Evolutionary conservation across 495 filamentous ascomycete species (phyloP).

Genomic region (Ascodesmis nigricans): DNA sequence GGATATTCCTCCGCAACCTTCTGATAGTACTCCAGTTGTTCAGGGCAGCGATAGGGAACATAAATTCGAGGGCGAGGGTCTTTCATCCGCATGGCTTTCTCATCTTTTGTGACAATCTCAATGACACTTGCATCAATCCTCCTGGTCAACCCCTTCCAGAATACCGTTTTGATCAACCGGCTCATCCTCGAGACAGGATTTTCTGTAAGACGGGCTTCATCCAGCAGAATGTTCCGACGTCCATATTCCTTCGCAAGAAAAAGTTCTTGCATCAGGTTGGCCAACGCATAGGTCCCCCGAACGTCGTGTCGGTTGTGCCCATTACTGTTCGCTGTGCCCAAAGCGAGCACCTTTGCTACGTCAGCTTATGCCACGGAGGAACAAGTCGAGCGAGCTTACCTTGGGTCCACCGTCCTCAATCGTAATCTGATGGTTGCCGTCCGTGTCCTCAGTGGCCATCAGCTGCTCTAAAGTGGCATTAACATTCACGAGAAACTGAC

Average conservation of each 20-base stretch:
- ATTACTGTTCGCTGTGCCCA: constrained; percentile 68
- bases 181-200: constrained; percentile 74
- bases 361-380: constrained; percentile 5
- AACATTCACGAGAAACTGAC: constrained; percentile 20
- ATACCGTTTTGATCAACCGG: constrained; percentile 63
- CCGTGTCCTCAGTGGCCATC: constrained; percentile 64
- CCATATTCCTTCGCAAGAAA: constrained; percentile 72
- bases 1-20: constrained; percentile 51
- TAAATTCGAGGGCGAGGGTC: constrained; percentile 85
- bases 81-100: constrained; percentile 65
- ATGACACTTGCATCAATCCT: constrained; percentile 78
- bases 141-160: constrained; percentile 76
- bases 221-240: constrained; percentile 61
- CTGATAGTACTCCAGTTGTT: constrained; percentile 73
- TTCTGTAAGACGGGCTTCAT: constrained; percentile 71
- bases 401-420: constrained; percentile 91
- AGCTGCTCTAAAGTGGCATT: constrained; percentile 24
- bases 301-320: constrained; percentile 69
- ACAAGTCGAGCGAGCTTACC: constrained; percentile 32
- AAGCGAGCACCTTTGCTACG: constrained; percentile 38
- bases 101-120: constrained; percentile 58
- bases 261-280: constrained; percentile 83
- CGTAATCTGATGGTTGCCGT: constrained; percentile 82
- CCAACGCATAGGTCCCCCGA: constrained; percentile 85
- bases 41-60: constrained; percentile 58